Conservation (phyloP, 192 early-diverging fungal genomes). For the Coemansia sp. region DNA sequence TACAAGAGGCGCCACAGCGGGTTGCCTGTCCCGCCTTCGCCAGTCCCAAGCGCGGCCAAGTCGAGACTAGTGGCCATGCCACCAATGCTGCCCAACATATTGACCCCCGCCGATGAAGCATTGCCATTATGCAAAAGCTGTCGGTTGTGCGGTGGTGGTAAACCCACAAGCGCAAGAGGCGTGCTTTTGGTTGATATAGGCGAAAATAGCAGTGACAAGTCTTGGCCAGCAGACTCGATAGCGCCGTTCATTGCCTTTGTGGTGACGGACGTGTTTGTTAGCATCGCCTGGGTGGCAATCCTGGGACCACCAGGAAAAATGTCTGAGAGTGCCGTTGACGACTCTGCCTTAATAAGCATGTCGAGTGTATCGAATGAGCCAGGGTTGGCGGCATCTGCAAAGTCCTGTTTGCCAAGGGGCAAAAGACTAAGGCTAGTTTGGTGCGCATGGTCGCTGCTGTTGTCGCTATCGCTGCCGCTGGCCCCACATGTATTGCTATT, state of each 20-base stretch:
- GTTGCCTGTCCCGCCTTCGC: not conserved
- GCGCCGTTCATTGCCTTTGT: conserved; percentile 41
- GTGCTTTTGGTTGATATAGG: not conserved
- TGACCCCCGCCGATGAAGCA: not conserved
- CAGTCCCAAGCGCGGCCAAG: not conserved
- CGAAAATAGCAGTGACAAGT: not conserved
- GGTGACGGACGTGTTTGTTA: conserved; percentile 32
- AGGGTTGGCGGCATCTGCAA: not conserved
- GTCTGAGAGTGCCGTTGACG: not conserved
- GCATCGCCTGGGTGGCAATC: conserved; percentile 18
- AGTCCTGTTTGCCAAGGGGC: not conserved
- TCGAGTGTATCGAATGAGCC: not conserved
- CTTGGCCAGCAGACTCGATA: conserved; percentile 10
- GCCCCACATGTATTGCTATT: conserved; percentile 3
- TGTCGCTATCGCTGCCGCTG: conserved; percentile 12
- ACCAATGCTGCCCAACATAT: conserved; percentile 3
- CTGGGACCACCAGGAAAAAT: conserved; percentile 6
- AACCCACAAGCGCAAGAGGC: not conserved
- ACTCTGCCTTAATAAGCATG: not conserved
- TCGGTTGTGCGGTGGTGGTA: not conserved
- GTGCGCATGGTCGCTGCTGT: conserved; percentile 15
- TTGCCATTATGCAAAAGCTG: not conserved
- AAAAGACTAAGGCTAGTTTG: not conserved
- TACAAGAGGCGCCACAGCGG: conserved; percentile 25
- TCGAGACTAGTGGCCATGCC: conserved; percentile 4